A percentile compares a stretch with the other conserved stretches of the same genome.
phyloP scores from a whole-genome alignment of 768 basidiomycete species.

The Boletus sp. region DNA sequence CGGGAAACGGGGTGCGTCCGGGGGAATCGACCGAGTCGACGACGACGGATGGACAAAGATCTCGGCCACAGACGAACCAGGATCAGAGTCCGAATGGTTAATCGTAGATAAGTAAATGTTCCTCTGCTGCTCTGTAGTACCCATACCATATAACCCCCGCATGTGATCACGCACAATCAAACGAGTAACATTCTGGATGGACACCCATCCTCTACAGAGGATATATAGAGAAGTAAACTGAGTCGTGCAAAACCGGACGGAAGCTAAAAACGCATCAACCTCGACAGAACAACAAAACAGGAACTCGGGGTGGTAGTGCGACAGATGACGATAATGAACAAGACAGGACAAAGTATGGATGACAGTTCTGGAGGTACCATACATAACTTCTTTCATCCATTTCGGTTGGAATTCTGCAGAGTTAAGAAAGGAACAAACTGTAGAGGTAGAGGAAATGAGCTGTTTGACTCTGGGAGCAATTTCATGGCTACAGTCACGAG shows the following conservation, averaged over 20 bases:
- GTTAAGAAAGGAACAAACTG: conserved; percentile 23
- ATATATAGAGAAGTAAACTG: conserved; percentile 24
- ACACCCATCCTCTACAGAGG: conserved; percentile 31
- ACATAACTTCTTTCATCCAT: conserved; percentile 33
- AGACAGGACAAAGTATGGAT: conserved; percentile 28
- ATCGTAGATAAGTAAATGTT: conserved; percentile 51
- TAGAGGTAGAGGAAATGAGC: conserved; percentile 12
- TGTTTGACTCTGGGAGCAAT: conserved; percentile 18
- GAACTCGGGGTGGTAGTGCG: conserved; percentile 12
- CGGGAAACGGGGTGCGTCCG: conserved; percentile 44
- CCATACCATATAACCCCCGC: conserved; percentile 27
- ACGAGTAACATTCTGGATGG: conserved; percentile 27
- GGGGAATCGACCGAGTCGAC: conserved; percentile 35
- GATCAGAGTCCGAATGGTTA: conserved; percentile 92
- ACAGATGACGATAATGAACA: conserved; percentile 22
- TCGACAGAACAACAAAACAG: conserved; percentile 26
- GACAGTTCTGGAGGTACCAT: conserved; percentile 32
- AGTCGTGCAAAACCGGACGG: conserved; percentile 12
- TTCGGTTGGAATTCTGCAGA: conserved; percentile 31
- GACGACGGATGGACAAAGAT: conserved; percentile 69
- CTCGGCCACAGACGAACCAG: conserved; percentile 64
- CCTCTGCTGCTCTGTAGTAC: conserved; percentile 10
- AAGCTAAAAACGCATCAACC: conserved; percentile 26
- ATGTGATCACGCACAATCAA: conserved; percentile 9
- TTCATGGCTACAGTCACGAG: conserved; percentile 34